Evolutionary conservation across 441 rosid genomes (phyloP), one percentile per base, ranked within the genome.

Genomic region (Gossypium trilobum): DNA sequence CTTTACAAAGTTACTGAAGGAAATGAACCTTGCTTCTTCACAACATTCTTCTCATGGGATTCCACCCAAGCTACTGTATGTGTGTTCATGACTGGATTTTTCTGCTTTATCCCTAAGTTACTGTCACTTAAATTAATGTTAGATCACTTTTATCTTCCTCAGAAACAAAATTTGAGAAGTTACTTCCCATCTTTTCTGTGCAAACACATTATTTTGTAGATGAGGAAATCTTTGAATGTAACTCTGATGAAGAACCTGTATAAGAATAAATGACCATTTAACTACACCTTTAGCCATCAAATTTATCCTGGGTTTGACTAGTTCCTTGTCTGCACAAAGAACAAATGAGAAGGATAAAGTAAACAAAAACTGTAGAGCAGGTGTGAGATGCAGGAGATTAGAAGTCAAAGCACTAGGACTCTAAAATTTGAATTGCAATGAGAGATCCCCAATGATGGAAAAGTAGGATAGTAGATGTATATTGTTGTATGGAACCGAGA

Each of bases 1-100:
- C 78, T 95, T 2, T 95, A 89, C 81, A 95, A 84, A 88, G 82
- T 95, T 63, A 85, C 89, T 4, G 99, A 93, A 85, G 98, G 99
- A 84, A 91, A 91, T 72, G 99, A 95, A 71, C 98, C 98, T 23
- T 86, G 91, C 79, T 92, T 92, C 87, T 95, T 92, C 85, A 87
- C 97, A 27, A 83, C 86, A 74, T 92, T 87, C 87, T 95, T 95
- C 81, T 82, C 85, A 14, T 95, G 98, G 99, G 99, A 95, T 83
- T 79, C 69, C 65, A 48, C 87, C 77, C 93, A 88, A 87, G 86
- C 97, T 67, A 82, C 74, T 70, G 99, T 95, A 85, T 70, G 88
- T 81, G 59, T 73, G 68, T 64, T 54, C 23, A 62, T 66, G 70
- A 70, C 31, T 13, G 27, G 22, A 58, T 75, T 65, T 73, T 71